These are phyloP conservation scores for Fomitopsis pinicola DNA, from an alignment of 1,284 basidiomycete genomes.

Conservation along the genomic window DNA sequence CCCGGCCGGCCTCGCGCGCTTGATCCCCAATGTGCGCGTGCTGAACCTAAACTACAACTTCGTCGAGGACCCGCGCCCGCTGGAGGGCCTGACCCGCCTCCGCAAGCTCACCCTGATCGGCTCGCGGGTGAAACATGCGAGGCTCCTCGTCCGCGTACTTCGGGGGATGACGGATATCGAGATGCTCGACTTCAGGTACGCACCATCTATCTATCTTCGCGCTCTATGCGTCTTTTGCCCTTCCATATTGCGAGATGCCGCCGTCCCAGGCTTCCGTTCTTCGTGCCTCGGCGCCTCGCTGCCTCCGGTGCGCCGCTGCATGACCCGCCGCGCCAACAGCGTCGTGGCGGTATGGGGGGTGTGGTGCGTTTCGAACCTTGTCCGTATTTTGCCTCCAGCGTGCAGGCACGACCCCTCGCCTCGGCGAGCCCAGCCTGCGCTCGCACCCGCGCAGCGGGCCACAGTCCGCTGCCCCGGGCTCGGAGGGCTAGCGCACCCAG, in stretches of 20 bases:
- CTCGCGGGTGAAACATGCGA: conserved; percentile 69
- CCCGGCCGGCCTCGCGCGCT: conserved; percentile 60
- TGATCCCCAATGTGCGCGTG: conserved; percentile 85
- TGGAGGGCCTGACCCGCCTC: conserved; percentile 74
- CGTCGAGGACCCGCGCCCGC: conserved; percentile 62
- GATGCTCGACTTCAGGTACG: conserved; percentile 88
- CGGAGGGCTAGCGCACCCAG: neutral
- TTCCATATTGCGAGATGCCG: neutral
- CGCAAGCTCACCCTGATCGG: conserved; percentile 85
- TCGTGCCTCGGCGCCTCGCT: neutral
- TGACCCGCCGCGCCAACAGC: neutral
- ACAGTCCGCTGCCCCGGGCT: neutral
- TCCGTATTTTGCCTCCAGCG: neutral
- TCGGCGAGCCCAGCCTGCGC: neutral
- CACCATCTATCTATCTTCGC: conserved; percentile 7
- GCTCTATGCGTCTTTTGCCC: neutral
- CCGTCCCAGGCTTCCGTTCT: neutral
- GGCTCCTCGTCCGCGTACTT: conserved; percentile 67
- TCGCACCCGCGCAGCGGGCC: neutral
- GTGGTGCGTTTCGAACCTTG: neutral
- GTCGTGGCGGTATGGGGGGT: neutral
- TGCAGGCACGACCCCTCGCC: neutral
- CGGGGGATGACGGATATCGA: conserved; percentile 74
- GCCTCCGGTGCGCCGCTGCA: conserved; percentile 1
- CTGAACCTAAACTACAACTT: conserved; percentile 98